Base-by-base conservation (phyloP, 1,139 yeast species). In the Scheffersomyces lignicola region DNA sequence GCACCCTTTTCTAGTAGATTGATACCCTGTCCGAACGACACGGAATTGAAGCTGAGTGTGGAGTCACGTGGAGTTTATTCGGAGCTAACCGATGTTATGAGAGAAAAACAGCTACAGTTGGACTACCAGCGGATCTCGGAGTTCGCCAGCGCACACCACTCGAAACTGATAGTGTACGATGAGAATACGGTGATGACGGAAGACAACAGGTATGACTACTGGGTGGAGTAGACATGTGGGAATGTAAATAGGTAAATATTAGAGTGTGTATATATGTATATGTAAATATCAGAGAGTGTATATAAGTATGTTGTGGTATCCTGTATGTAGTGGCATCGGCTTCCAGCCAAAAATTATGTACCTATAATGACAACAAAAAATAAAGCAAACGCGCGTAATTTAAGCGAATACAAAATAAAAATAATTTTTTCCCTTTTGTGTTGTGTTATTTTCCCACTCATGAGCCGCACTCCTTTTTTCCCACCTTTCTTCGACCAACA, bases 1-100 rank as follows among this genome's bases (percentile, higher is more conserved):
- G 44, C 41, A 15, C 62, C 63, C 4, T 58, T 67, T 39, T 45
- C 42, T 25, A 50, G 58, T 24, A 36, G 39, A 18, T 50, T 68
- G 32, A 47, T 62, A 23, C 54, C 53, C 3, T 35, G 29, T 17
- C 13, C 5, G 6, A 24, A 24, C 7, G 27, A 14, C 9, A 17
- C 6, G 20, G 29, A 8, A 21, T 32, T 12, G 20, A 33, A 17
- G 20, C 17, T 24, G 18, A 32, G 18, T 7, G 11, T 21, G 32
- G 20, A 18, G 20, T 8, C 12, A 2, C 12, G 37, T 14, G 18
- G 29, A 14, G 27, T 14, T 7, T 22, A 11, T 13, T 24, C 15
- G 39, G 37, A 20, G 35, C 33, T 32, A 18, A 20, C 15, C 21
- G 24, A 10, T 25, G n/a, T n/a, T n/a, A n/a, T n/a, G n/a, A n/a